These are phyloP conservation scores for Platanus orientalis DNA, from an alignment of 164 flowering plant genomes.

Conservation along the genomic window DNA sequence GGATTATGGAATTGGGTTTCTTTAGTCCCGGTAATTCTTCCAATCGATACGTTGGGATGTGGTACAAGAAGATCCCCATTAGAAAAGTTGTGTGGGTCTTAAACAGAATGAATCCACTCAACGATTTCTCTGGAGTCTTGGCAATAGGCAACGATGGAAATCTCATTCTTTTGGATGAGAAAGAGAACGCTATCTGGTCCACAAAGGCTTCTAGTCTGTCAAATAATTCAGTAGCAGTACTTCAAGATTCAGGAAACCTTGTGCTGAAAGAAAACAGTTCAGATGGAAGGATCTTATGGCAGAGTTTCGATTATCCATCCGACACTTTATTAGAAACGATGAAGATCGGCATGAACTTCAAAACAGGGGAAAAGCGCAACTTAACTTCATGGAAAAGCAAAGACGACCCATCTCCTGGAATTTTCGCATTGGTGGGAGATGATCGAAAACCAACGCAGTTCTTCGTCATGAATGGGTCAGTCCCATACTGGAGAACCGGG, in stretches of 20 bases:
- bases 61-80: slow-evolving; percentile 6
- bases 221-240: neutral
- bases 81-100: neutral
- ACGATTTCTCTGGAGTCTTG: neutral
- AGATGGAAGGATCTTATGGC: too few relatives aligned
- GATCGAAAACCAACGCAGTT: too few relatives aligned
- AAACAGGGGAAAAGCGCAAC: neutral
- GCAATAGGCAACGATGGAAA: neutral
- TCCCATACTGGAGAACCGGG: slow-evolving; percentile 29
- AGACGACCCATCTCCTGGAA: too few relatives aligned
- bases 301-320: slow-evolving; percentile 14
- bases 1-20: slow-evolving; percentile 6
- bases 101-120: neutral
- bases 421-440: too few relatives aligned
- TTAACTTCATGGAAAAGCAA: slow-evolving; percentile 8
- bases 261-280: neutral
- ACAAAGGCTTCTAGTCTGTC: neutral
- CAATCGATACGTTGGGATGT: slow-evolving; percentile 10
- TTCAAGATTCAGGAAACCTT: neutral
- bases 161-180: neutral
- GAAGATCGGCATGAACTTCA: slow-evolving; percentile 16
- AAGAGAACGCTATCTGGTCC: neutral
- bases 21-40: slow-evolving; percentile 11
- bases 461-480: too few relatives aligned
- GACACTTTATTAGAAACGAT: slow-evolving; percentile 19